phyloP scores from a whole-genome alignment of 768 basidiomycete genomes.

The Gymnopilus junonius region DNA sequence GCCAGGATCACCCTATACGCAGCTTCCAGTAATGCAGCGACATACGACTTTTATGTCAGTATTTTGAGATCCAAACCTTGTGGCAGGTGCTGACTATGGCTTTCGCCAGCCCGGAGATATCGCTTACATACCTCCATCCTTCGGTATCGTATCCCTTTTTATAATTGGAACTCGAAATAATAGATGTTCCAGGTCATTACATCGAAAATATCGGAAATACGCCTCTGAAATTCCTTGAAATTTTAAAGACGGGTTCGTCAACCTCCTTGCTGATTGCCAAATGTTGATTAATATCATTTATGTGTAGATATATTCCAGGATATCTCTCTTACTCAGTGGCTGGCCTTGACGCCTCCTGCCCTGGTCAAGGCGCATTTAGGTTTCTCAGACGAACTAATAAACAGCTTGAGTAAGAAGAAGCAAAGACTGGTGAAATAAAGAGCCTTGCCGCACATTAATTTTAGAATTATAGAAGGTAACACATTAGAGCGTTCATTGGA shows the following conservation, averaged over 20 bases:
- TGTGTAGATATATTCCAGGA: constrained; percentile 53
- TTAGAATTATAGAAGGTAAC: too few relatives aligned
- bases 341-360: constrained; percentile 60
- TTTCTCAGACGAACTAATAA: constrained; percentile 54
- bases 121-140: constrained; percentile 42
- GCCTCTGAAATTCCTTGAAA: constrained; percentile 61
- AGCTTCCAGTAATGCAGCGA: constrained; percentile 56
- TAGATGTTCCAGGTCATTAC: constrained; percentile 54
- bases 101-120: constrained; percentile 39
- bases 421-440: constrained; percentile 43
- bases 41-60: constrained; percentile 60
- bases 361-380: constrained; percentile 67
- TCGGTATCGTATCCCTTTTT: constrained; percentile 24
- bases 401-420: constrained; percentile 55
- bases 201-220: constrained; percentile 69
- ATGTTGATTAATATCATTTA: not conserved
- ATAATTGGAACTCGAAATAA: not conserved
- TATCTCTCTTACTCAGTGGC: constrained; percentile 62
- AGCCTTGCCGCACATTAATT: too few relatives aligned
- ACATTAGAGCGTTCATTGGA: too few relatives aligned
- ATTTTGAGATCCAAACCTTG: not conserved
- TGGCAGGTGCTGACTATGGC: not conserved
- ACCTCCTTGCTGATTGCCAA: not conserved
- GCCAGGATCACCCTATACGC: constrained; percentile 68
- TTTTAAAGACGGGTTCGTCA: constrained; percentile 56